Evolutionary conservation across 495 filamentous ascomycete genomes (phyloP), one percentile per base, ranked within the genome.

Genomic region (Penicillium atrosanguineum): DNA sequence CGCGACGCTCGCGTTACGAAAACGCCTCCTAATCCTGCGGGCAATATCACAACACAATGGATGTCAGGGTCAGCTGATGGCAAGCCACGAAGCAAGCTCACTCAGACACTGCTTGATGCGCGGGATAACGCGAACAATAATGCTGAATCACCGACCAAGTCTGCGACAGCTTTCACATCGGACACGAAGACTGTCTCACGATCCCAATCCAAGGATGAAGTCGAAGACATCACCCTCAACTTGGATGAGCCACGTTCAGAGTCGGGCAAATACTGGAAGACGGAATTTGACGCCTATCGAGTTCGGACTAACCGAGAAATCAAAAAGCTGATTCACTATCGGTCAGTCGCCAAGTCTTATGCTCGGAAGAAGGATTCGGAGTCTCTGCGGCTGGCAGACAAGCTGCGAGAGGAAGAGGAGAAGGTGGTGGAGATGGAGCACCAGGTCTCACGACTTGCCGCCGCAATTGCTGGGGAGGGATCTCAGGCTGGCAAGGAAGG

Each of bases 261-360:
- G 57, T 95, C 91, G 2, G 92, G 91, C 3, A 86, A 86, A 65
- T 96, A 93, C 69, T 98, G 94, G 94, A 97, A 97, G 67, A 80
- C 83, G 9, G 85, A 95, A 66, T 95, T 88, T 61, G 87, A 95
- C 52, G 83, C 79, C 51, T 92, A 97, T 63, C 85, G 93, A 44
- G 77, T 80, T 29, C 86, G 87, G 41, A 93, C 91, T n/a, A 81
- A 86, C 62, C 72, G 77, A 11, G 88, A 92, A 64, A 88, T 93
- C 68, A 85, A 86, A 64, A 87, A 82, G 53, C 79, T 94, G 50
- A 79, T 90, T 41, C 87, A 86, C 59, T 89, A 91, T 69, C 89
- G 88, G 67, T 85, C 87, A 20, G 77, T 89, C 46, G 91, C 92
- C 9, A 96, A 91, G 68, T 88, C 84, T 44, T 97, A 89, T 65